These are phyloP conservation scores for Zymoseptoria ardabiliae DNA, from an alignment of 2,329 filamentous ascomycete genomes.

Conservation along the genomic window DNA sequence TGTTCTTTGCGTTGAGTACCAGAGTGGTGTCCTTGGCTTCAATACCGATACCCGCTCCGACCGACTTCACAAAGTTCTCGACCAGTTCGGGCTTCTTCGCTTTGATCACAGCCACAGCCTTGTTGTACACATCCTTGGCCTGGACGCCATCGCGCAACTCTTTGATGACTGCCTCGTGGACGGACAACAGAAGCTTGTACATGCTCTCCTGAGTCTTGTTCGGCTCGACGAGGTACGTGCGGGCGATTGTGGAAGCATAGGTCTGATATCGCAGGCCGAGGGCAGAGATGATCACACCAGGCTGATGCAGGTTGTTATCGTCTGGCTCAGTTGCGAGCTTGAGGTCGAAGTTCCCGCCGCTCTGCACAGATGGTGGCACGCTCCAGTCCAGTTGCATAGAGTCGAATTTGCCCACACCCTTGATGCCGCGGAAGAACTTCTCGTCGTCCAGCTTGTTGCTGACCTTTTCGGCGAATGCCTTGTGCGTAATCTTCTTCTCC, in stretches of 20 bases:
- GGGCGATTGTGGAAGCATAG: conserved; percentile 84
- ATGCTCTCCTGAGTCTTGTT: conserved; percentile 92
- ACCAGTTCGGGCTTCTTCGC: conserved; percentile 92
- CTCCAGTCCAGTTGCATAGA: conserved; percentile 88
- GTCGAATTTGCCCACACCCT: conserved; percentile 82
- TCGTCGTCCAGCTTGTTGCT: conserved; percentile 85
- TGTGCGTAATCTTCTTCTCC: conserved; percentile 95
- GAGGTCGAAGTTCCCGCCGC: conserved; percentile 89
- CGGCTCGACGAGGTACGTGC: conserved; percentile 93
- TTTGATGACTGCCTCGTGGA: conserved; percentile 86
- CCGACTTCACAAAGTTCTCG: conserved; percentile 87
- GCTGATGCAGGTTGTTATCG: conserved; percentile 65
- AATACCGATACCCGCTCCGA: conserved; percentile 87
- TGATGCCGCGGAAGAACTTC: conserved; percentile 85
- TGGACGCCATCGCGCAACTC: conserved; percentile 79
- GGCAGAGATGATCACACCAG: conserved; percentile 87
- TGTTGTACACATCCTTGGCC: conserved; percentile 86
- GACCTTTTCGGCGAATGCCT: conserved; percentile 75
- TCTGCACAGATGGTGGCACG: conserved; percentile 76
- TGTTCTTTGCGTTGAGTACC: conserved; percentile 79
- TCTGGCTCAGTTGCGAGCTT: conserved; percentile 72
- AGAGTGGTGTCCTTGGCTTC: conserved; percentile 82
- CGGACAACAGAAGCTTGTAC: conserved; percentile 77
- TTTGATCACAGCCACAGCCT: conserved; percentile 71
- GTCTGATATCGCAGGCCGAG: conserved; percentile 93